Evolutionary conservation across 2,329 filamentous ascomycete genomes (phyloP).

Genomic region (Penicillium nordicum): DNA sequence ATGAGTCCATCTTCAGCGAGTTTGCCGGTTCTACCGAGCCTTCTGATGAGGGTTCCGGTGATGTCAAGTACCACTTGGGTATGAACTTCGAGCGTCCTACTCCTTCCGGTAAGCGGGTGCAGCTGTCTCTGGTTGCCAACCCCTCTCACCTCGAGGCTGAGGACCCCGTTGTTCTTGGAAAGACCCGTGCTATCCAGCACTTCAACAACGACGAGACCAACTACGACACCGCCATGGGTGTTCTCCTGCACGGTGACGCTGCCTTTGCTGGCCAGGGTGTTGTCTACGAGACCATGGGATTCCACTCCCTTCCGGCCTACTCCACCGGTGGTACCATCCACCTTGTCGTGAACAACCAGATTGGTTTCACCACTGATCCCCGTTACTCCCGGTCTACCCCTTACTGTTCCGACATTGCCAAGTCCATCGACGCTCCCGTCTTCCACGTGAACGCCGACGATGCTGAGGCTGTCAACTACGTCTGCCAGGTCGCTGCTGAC

Average conservation of each 20-base stretch:
- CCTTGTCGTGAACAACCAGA: constrained; percentile 98
- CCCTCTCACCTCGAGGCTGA: constrained; percentile 97
- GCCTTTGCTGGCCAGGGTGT: constrained; percentile 95
- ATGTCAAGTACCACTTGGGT: constrained; percentile 98
- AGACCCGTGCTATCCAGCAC: constrained; percentile 96
- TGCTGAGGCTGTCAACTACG: constrained; percentile 96
- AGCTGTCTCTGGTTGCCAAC: constrained; percentile 96
- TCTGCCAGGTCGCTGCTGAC: constrained; percentile 93
- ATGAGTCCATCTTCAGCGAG: constrained; percentile 99
- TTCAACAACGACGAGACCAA: constrained; percentile 96
- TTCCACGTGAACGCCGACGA: constrained; percentile 99
- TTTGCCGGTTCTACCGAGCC: constrained; percentile 85
- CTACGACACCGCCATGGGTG: constrained; percentile 87
- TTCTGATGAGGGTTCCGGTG: constrained; percentile 92
- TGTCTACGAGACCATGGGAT: constrained; percentile 97
- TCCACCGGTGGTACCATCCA: constrained; percentile 97
- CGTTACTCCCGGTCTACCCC: constrained; percentile 95
- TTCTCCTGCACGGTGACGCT: constrained; percentile 93
- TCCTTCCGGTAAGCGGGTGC: constrained; percentile 97
- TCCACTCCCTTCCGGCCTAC: constrained; percentile 92
- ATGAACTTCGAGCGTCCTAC: constrained; percentile 99
- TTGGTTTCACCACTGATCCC: constrained; percentile 98
- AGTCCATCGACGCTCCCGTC: constrained; percentile 95
- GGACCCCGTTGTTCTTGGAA: constrained; percentile 94
- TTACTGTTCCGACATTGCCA: constrained; percentile 99